Base-by-base conservation (phyloP, 768 basidiomycete species). In the Boletales sp. region DNA sequence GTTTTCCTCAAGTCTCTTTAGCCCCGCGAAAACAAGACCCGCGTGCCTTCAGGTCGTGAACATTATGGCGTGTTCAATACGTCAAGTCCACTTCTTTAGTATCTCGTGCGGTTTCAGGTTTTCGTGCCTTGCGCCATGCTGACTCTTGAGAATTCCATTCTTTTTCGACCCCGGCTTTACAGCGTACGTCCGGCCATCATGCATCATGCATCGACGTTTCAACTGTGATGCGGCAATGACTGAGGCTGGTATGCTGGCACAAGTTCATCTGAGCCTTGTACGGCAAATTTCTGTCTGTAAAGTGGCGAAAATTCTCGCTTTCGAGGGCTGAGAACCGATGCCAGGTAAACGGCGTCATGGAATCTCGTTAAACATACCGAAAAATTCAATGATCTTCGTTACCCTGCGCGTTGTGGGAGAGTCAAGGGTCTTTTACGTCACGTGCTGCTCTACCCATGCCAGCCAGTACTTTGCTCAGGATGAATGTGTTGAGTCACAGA, bases 81-180 rank as follows among this genome's bases (percentile, higher is more conserved):
- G 21, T 21, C 21, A 21, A 2, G 21, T 21, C 21, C 4, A 21
- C 21, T 21, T 8, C 41, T 38, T 45, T 21, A 2, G 87, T 8
- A 79, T 94, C 36, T 92, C 90, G 83, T 90, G 68, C 57, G 88
- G 37, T 43, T 38, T 50, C n/a, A 33, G 35, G 5, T 45, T 48
- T n/a, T 14, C 39, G 13, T 28, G n/a, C 28, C 11, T 35, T 31
- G 37, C 39, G 14, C 5, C 21, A 51, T 64, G 35, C 53, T 56
- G 25, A 55, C 39, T 12, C 36, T 48, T 40, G 49, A 91, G 89
- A 8, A 77, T 94, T n/a, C 94, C 94, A 0, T 95, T 95, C 71
- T 96, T 96, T 76, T 95, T 89, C 55, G 94, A 95, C 65, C 93
- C 94, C 0, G 90, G 89, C 50, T 92, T 90, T 59, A 73, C 83